These are phyloP conservation scores for Biscutella laevigata DNA, from an alignment of 441 rosid genomes.

Conservation along the genomic window DNA sequence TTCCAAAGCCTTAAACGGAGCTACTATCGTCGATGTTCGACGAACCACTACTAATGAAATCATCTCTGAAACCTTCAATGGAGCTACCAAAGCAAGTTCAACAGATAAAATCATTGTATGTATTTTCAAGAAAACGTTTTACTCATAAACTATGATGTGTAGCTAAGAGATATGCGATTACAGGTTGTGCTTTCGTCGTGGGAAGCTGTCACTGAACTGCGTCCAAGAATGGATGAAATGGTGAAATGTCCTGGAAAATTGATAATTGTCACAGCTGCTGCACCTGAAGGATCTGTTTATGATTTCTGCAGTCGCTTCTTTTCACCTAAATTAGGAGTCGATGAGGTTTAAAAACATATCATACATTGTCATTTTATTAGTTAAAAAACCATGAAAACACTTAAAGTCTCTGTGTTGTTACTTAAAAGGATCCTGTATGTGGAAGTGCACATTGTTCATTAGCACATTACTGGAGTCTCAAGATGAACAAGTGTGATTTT, in stretches of 20 bases:
- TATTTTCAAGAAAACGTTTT: no score
- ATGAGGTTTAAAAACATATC: no score
- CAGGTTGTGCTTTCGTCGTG: slow-evolving; percentile 54
- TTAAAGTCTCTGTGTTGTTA: no score
- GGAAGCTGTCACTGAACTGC: slow-evolving; percentile 37
- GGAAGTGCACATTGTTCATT: slow-evolving; percentile 65
- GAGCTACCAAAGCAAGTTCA: background rate
- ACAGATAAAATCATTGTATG: slow-evolving; percentile 2
- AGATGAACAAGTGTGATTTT: slow-evolving; percentile 48
- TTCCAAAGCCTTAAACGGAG: slow-evolving; percentile 35
- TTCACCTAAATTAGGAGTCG: slow-evolving; percentile 40
- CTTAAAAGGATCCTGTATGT: no score
- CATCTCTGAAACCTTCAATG: background rate
- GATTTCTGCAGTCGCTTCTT: slow-evolving; percentile 59
- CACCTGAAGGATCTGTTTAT: slow-evolving; percentile 43
- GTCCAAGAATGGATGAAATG: slow-evolving; percentile 41
- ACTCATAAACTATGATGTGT: no score
- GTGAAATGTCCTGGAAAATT: slow-evolving; percentile 43
- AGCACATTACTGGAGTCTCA: slow-evolving; percentile 54
- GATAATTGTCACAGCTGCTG: slow-evolving; percentile 42
- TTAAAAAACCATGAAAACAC: no score
- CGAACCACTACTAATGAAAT: slow-evolving; percentile 28
- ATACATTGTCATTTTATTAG: no score
- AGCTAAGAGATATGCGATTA: no score
- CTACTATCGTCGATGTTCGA: slow-evolving; percentile 36